These are phyloP conservation scores for Lepidium campestre DNA, from an alignment of 441 rosid genomes.

Conservation along the genomic window DNA sequence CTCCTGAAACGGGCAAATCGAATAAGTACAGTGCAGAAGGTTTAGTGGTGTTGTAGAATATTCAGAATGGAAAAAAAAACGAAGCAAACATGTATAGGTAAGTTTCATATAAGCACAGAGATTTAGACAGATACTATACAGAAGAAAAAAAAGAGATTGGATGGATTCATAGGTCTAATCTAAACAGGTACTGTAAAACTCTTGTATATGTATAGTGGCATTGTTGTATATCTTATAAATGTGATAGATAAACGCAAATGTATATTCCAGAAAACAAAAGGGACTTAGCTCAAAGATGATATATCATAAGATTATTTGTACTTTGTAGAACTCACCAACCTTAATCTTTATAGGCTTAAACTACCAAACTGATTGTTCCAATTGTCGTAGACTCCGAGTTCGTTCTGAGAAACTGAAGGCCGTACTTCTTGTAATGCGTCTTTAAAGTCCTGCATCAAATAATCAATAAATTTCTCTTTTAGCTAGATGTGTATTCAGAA, in stretches of 20 bases:
- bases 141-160: background rate
- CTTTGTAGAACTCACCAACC: conserved; percentile 11
- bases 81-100: conserved; percentile 23
- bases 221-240: conserved; percentile 24
- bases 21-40: conserved; percentile 28
- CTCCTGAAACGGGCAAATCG: conserved; percentile 61
- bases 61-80: background rate
- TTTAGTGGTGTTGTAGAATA: conserved; percentile 28
- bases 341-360: conserved; percentile 43
- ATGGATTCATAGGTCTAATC: conserved; percentile 15
- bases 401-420: conserved; percentile 78
- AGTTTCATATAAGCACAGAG: background rate
- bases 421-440: conserved; percentile 81
- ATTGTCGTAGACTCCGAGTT: conserved; percentile 65
- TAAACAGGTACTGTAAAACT: conserved; percentile 16
- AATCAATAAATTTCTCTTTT: background rate
- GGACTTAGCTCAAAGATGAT: conserved; percentile 2
- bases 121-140: background rate
- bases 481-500: background rate
- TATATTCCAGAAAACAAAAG: conserved; percentile 5
- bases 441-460: conserved; percentile 58
- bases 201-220: conserved; percentile 4
- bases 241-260: background rate
- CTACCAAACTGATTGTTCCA: conserved; percentile 97
- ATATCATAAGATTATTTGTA: conserved; percentile 4